A percentile compares a stretch with the other conserved stretches of the same genome.
These are phyloP conservation scores for Pythium brachiatum DNA, from an alignment of 352 stramenopile species.

Conservation along the genomic window DNA sequence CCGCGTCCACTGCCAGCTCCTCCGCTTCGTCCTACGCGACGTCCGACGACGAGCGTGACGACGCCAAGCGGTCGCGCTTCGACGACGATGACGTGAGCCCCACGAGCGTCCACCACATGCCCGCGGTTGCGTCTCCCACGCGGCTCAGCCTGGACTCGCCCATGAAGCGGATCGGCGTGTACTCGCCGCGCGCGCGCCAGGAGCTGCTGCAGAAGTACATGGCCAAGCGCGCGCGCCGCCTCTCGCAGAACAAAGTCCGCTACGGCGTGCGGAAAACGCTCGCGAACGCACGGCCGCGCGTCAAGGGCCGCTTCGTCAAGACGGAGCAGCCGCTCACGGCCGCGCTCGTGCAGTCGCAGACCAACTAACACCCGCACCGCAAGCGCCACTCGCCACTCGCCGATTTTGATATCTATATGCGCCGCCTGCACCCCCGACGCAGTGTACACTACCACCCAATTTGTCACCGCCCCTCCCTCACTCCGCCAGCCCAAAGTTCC, in stretches of 20 bases:
- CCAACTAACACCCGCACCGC: neutral
- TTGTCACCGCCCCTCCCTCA: neutral
- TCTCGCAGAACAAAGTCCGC: slow-evolving; percentile 74
- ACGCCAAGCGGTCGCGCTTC: slow-evolving; percentile 6
- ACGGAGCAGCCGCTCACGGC: slow-evolving; percentile 75
- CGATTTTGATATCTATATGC: slow-evolving; percentile 26
- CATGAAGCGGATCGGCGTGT: slow-evolving; percentile 69
- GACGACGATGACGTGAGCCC: slow-evolving; percentile 56
- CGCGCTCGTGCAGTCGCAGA: slow-evolving; percentile 43
- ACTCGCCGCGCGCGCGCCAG: slow-evolving; percentile 58
- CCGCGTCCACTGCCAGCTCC: slow-evolving; percentile 12
- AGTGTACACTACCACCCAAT: slow-evolving; percentile 12
- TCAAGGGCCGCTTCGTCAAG: slow-evolving; percentile 85
- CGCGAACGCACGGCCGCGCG: slow-evolving; percentile 67
- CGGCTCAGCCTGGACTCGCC: slow-evolving; percentile 38
- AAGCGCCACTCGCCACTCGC: neutral
- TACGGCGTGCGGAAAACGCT: slow-evolving; percentile 82
- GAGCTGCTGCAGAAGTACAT: slow-evolving; percentile 78
- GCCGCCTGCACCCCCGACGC: slow-evolving; percentile 2
- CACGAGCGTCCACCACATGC: slow-evolving; percentile 55
- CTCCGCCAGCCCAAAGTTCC: neutral
- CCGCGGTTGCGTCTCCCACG: slow-evolving; percentile 25
- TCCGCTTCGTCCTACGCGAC: slow-evolving; percentile 18
- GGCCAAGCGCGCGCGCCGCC: slow-evolving; percentile 64
- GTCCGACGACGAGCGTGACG: slow-evolving; percentile 20